These are phyloP conservation scores for Plasmopara halstedii DNA, from an alignment of 352 stramenopile genomes.

Conservation along the genomic window DNA sequence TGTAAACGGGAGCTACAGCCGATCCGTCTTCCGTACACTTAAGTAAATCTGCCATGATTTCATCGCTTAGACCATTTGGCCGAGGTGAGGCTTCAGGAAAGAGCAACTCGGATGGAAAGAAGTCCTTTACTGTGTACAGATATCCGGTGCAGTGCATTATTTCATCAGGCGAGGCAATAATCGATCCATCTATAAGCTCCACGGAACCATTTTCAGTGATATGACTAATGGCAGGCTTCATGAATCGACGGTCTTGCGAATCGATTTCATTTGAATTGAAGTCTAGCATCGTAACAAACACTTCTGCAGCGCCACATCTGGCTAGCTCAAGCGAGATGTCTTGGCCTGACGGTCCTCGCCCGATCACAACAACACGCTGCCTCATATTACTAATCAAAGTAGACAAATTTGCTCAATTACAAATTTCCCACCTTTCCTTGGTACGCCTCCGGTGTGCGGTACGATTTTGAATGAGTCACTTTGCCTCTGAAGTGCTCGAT, in stretches of 20 bases:
- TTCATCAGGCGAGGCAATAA: constrained; percentile 43
- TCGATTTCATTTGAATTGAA: constrained; percentile 22
- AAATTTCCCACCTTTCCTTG: constrained; percentile 26
- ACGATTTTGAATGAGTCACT: constrained; percentile 47
- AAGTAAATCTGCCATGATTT: constrained; percentile 26
- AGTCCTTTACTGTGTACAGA: constrained; percentile 46
- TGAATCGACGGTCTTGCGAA: constrained; percentile 24
- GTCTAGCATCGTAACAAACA: constrained; percentile 52
- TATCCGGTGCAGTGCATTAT: constrained; percentile 80
- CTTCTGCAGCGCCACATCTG: constrained; percentile 27
- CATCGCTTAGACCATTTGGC: constrained; percentile 14
- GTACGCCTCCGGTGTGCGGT: constrained; percentile 39
- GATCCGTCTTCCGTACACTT: constrained; percentile 19
- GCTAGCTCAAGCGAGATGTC: constrained; percentile 76
- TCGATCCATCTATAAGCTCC: constrained; percentile 51
- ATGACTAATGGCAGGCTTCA: constrained; percentile 52
- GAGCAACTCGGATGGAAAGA: constrained; percentile 41
- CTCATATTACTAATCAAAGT: background rate
- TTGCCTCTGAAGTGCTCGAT: constrained; percentile 40
- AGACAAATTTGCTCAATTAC: background rate
- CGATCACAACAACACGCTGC: constrained; percentile 54
- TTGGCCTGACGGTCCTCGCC: constrained; percentile 56
- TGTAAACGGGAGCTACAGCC: constrained; percentile 61
- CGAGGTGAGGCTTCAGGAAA: constrained; percentile 28
- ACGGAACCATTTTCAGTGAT: constrained; percentile 44